Base-by-base conservation (phyloP, 495 filamentous ascomycete species). In the Jackrogersella multiformis region DNA sequence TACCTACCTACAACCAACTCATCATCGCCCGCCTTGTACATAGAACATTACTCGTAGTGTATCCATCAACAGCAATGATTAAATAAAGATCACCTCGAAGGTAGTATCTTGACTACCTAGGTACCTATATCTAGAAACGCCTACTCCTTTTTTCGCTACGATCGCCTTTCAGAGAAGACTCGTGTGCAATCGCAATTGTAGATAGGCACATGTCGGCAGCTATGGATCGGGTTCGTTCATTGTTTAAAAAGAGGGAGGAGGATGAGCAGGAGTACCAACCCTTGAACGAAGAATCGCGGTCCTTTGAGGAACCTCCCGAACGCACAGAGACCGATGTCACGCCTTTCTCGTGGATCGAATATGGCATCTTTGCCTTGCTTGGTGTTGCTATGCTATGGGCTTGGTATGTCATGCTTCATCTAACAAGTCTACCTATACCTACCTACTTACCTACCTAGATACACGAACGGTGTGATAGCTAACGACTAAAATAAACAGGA, bases 331-430 rank as follows among this genome's bases (percentile, higher is more conserved):
- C 48, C 13, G 20, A 71, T 39, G 77, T 76, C 20, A 66, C 69
- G 60, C 81, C 80, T n/a, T 91, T 92, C 77, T 92, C 89, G 49
- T 89, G 87, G 84, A 74, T 92, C 42, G 89, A 94, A 73, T 99
- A 99, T 80, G 78, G 75, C 51, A 85, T 97, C 55, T 99, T 97
- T 75, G 77, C 89, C 56, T 77, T 97, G n/a, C 83, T 97, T 18
- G 95, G 95, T 45, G 81, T 96, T 15, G 89, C 93, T 18, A 97
- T 97, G 96, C 84, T 97, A 60, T 97, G 94, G 94, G 92, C 94
- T 32, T 97, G 93, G 93, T 97, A 88, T 72, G 88, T 0, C 74
- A 41, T 45, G 38, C 35, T 62, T 54, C 20, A 49, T 10, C 18
- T 61, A n/a, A n/a, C n/a, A n/a, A n/a, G n/a, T n/a, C n/a, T n/a